phyloP scores from a whole-genome alignment of 2,329 filamentous ascomycete species.

The Sporothrix brunneoviolacea region DNA sequence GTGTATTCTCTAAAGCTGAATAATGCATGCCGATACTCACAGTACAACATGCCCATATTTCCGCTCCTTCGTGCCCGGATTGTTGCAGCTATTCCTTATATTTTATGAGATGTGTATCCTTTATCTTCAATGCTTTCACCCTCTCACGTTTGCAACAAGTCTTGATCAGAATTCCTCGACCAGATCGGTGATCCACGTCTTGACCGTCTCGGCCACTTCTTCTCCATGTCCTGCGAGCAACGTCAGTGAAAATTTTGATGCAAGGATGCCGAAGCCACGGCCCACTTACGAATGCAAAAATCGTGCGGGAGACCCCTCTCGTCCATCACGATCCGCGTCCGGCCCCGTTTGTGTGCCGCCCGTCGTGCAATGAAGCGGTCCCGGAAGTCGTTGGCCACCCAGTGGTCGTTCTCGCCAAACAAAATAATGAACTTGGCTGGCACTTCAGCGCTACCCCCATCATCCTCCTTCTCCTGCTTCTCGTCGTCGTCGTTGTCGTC shows the following conservation, averaged over 20 bases:
- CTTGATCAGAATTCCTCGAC: no score
- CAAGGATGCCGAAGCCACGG: no score
- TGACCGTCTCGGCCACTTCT: slow-evolving; percentile 41
- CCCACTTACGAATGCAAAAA: slow-evolving; percentile 51
- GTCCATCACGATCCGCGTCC: slow-evolving; percentile 47
- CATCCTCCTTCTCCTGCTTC: not conserved
- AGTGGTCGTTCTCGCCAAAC: slow-evolving; percentile 55
- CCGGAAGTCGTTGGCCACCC: slow-evolving; percentile 51
- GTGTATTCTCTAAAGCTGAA: no score
- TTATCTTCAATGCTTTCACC: no score
- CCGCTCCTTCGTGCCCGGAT: no score
- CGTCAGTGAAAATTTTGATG: no score
- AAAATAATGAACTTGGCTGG: slow-evolving; percentile 51
- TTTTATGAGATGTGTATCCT: no score
- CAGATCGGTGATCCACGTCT: slow-evolving; percentile 42
- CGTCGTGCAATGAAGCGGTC: slow-evolving; percentile 47
- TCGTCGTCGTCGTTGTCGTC: not conserved
- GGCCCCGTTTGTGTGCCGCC: slow-evolving; percentile 25
- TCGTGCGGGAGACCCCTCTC: slow-evolving; percentile 50
- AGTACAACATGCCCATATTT: no score
- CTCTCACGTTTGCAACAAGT: no score
- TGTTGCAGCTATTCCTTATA: no score
- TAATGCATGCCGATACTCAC: no score
- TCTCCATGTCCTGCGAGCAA: slow-evolving; percentile 38
- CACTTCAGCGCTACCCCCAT: no score